These are phyloP conservation scores for Phytophthora chlamydospora DNA, from an alignment of 352 stramenopile species.

Conservation along the genomic window DNA sequence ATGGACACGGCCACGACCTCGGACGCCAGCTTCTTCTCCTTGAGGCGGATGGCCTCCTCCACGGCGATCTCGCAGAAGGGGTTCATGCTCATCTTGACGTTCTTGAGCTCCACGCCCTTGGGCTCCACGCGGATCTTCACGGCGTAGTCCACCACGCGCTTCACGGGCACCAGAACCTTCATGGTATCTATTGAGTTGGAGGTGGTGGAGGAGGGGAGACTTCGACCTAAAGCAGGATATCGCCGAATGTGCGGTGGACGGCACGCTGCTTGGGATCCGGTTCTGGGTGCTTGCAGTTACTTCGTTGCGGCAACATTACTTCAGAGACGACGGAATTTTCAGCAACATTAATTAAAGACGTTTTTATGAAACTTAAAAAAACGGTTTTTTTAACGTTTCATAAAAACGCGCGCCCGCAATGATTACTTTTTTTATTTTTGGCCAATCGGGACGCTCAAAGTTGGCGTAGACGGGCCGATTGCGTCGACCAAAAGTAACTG, in stretches of 20 bases:
- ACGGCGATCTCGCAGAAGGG: constrained; percentile 99
- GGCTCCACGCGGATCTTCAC: constrained; percentile 97
- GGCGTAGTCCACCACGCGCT: constrained; percentile 98
- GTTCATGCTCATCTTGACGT: constrained; percentile 99
- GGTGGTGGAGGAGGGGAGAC: neutral
- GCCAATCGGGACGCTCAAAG: too few relatives aligned
- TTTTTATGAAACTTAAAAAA: too few relatives aligned
- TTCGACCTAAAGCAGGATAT: constrained; percentile 13
- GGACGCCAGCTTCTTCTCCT: constrained; percentile 96
- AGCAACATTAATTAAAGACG: too few relatives aligned
- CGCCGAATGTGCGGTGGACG: constrained; percentile 16
- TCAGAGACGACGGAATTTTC: too few relatives aligned
- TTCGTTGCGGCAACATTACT: too few relatives aligned
- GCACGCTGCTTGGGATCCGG: constrained; percentile 8
- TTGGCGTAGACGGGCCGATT: too few relatives aligned
- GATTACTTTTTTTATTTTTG: too few relatives aligned
- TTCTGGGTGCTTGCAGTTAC: constrained; percentile 9
- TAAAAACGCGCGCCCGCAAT: too few relatives aligned
- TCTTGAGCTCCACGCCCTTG: constrained; percentile 96
- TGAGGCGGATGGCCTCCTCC: constrained; percentile 98
- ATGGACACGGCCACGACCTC: constrained; percentile 98
- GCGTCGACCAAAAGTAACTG: too few relatives aligned
- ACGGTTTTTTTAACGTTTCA: too few relatives aligned
- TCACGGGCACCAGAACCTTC: constrained; percentile 97
- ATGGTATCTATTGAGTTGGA: constrained; percentile 30